These are phyloP conservation scores for Neurospora discreta DNA, from an alignment of 495 filamentous ascomycete genomes.

Conservation along the genomic window DNA sequence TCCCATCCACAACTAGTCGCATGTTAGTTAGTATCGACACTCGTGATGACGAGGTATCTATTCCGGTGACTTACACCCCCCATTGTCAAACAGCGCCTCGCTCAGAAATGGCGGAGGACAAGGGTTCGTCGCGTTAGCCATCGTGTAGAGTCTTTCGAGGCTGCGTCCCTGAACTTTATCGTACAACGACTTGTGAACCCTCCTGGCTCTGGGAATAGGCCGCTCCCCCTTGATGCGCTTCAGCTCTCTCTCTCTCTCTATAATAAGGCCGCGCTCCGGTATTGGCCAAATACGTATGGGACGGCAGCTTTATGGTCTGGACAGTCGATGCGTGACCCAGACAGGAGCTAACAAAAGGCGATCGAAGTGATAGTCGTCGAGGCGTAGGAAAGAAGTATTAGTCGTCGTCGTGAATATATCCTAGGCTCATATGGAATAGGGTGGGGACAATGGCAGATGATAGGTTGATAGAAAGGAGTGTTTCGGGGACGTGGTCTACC, in stretches of 20 bases:
- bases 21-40: slow-evolving; percentile 5
- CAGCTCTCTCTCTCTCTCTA: neutral
- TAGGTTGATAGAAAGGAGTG: neutral
- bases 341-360: neutral
- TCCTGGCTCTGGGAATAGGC: neutral
- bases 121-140: slow-evolving; percentile 5
- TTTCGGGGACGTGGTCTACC: neutral
- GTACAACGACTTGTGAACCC: neutral
- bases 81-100: slow-evolving; percentile 20
- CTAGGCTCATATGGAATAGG: neutral
- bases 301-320: neutral
- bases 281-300: neutral
- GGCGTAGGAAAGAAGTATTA: slow-evolving; percentile 3
- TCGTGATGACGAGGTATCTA: neutral
- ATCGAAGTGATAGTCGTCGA: neutral
- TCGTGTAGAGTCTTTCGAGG: neutral
- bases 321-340: neutral
- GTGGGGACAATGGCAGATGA: neutral
- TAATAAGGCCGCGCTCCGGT: neutral
- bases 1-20: slow-evolving; percentile 51
- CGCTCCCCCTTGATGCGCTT: neutral
- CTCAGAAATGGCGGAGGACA: slow-evolving; percentile 29
- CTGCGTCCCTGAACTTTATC: neutral
- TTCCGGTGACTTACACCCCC: slow-evolving; percentile 30
- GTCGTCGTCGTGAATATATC: slow-evolving; percentile 4